A percentile compares a stretch with the other conserved stretches of the same genome.
Evolutionary conservation across 495 filamentous ascomycete genomes (phyloP).

Genomic region (Talaromyces wortmannii): DNA sequence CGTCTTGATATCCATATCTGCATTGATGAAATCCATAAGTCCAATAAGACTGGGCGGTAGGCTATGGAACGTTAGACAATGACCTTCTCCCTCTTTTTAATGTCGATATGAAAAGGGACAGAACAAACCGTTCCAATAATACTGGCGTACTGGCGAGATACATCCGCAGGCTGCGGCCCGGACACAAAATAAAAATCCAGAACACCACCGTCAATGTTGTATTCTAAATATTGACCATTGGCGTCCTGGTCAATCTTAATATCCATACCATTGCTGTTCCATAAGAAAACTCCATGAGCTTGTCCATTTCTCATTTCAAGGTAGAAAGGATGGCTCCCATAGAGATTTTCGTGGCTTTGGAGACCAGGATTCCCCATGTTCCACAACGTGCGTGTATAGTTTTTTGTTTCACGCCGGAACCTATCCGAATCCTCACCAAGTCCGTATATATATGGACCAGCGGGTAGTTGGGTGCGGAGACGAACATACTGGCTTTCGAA

Average conservation of each 20-base stretch:
- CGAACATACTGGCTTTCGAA: slow-evolving; percentile 57
- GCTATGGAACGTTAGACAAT: slow-evolving; percentile 11
- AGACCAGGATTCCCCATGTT: slow-evolving; percentile 63
- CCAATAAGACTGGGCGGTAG: slow-evolving; percentile 46
- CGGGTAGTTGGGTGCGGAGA: slow-evolving; percentile 59
- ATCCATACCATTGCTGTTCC: slow-evolving; percentile 63
- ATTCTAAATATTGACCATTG: slow-evolving; percentile 41
- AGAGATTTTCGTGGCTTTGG: slow-evolving; percentile 64
- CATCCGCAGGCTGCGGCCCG: slow-evolving; percentile 38
- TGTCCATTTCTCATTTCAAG: slow-evolving; percentile 55
- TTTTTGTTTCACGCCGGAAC: slow-evolving; percentile 60
- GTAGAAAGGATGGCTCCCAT: slow-evolving; percentile 79
- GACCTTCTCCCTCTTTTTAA: slow-evolving; percentile 23
- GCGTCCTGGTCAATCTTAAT: slow-evolving; percentile 50
- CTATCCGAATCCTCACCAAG: slow-evolving; percentile 74
- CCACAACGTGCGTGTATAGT: slow-evolving; percentile 78
- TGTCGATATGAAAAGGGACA: neutral
- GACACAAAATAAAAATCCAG: slow-evolving; percentile 50
- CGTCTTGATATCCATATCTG: slow-evolving; percentile 48
- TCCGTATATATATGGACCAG: slow-evolving; percentile 67
- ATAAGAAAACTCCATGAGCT: slow-evolving; percentile 44
- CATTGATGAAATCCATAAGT: slow-evolving; percentile 51
- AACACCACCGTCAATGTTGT: slow-evolving; percentile 51
- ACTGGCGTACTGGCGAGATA: slow-evolving; percentile 37
- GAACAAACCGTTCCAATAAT: slow-evolving; percentile 20